Conservation (phyloP, 2,329 filamentous ascomycete species). For the Emergomyces pasteurianus region DNA sequence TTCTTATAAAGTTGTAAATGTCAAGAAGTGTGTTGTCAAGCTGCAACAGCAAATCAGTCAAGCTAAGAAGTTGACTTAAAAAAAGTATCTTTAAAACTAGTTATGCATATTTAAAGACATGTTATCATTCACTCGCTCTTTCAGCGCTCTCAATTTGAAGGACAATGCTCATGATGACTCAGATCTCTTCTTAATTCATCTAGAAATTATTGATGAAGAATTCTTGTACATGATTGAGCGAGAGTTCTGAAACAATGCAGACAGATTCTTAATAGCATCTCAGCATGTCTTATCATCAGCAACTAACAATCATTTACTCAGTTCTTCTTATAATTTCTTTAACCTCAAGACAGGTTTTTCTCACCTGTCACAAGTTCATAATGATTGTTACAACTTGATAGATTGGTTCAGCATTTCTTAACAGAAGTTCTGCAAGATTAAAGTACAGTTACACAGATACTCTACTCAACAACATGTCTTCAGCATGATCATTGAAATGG, state of each 20-base stretch:
- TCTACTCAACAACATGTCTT: too few species aligned
- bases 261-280: constrained; percentile 21
- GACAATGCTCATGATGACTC: constrained; percentile 36
- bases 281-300: constrained; percentile 26
- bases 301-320: constrained; percentile 29
- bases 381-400: constrained; percentile 18
- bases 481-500: too few species aligned
- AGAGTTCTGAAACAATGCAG: constrained; percentile 20
- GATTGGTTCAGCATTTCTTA: constrained; percentile 15
- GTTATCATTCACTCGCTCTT: constrained; percentile 33
- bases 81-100: constrained; percentile 36
- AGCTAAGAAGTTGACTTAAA: constrained; percentile 45
- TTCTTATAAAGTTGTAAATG: constrained; percentile 85
- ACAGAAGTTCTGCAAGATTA: too few species aligned
- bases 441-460: too few species aligned
- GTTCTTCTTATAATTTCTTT: constrained; percentile 21
- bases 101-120: constrained; percentile 34
- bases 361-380: constrained; percentile 13
- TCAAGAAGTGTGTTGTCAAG: constrained; percentile 95
- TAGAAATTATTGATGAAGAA: constrained; percentile 21
- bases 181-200: constrained; percentile 30
- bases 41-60: constrained; percentile 87
- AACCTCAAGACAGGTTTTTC: constrained; percentile 11
- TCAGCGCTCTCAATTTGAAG: constrained; percentile 32
- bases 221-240: constrained; percentile 19